Evolutionary conservation across 1,139 yeast genomes (phyloP), one percentile per base, ranked within the genome.

Genomic region (Suhomyces anneliseae): DNA sequence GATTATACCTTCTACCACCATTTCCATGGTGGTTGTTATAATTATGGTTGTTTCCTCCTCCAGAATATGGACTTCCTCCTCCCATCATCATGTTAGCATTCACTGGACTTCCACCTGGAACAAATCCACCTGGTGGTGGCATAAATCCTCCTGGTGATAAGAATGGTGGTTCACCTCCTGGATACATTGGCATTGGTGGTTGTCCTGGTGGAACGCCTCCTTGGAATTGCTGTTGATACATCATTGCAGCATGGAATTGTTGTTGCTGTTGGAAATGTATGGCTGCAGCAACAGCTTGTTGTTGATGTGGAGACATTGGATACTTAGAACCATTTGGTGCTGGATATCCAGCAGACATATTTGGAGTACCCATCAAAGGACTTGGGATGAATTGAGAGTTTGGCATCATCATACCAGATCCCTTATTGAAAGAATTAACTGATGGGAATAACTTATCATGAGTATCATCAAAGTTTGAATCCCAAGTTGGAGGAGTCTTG

Each of bases 401-500:
- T 10, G 59, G 59, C 32, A 61, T 53, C 49, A 64, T 49, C 49
- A 54, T 49, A 14, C 49, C 52, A 7, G 66, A 59, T 9, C 57
- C 51, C 45, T 52, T 61, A 34, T 43, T 46, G 15, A 40, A 24
- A 24, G 45, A 38, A 38, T 44, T 38, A 38, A 46, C 36, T 35
- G 56, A 36, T 31, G 82, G 75, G 66, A 80, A 80, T 44, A 78
- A 61, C 26, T 66, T 65, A 47, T 70, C 75, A 61, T 81, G 78
- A 2, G 83, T 71, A 46, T 76, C 81, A 42, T 82, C 86, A 27
- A 77, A 66, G 4, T 85, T 82, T 24, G 76, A 71, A 29, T 75
- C 73, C 96, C 96, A 89, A 0, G 93, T 85, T 44, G 96, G 96
- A 5, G 90, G 85, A 0, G 95, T 85, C 40, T 76, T 74, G 64